Evolutionary conservation across 2,329 filamentous ascomycete species (phyloP).

Genomic region (Pyrenochaeta sp.): DNA sequence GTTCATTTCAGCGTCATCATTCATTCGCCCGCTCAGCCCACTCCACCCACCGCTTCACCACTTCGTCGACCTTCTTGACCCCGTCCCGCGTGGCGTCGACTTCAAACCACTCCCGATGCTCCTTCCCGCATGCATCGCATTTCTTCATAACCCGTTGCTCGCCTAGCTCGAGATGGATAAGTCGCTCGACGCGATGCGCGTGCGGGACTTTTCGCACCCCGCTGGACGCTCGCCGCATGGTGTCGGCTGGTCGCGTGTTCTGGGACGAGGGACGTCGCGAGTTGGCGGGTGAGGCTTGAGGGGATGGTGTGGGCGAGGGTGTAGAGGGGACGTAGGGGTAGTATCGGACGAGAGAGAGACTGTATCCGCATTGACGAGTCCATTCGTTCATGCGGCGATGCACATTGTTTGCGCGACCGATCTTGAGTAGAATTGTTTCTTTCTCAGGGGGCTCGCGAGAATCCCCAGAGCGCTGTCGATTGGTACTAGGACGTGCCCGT

Average conservation of each 20-base stretch:
- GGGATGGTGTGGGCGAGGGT: slow-evolving; percentile 32
- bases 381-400: slow-evolving; percentile 91
- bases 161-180: slow-evolving; percentile 89
- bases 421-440: slow-evolving; percentile 72
- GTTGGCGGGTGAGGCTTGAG: slow-evolving; percentile 35
- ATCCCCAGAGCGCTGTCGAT: slow-evolving; percentile 9
- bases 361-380: slow-evolving; percentile 90
- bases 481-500: slow-evolving; percentile 10
- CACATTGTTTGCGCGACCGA: slow-evolving; percentile 78
- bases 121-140: slow-evolving; percentile 80
- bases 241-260: slow-evolving; percentile 19
- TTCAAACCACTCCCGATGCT: slow-evolving; percentile 96
- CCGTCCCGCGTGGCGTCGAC: slow-evolving; percentile 76
- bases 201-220: slow-evolving; percentile 76
- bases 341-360: slow-evolving; percentile 85
- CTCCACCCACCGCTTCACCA: slow-evolving; percentile 82
- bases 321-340: slow-evolving; percentile 75
- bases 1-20: slow-evolving; percentile 2
- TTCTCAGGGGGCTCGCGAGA: slow-evolving; percentile 32
- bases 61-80: slow-evolving; percentile 72
- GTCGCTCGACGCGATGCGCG: slow-evolving; percentile 83
- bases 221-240: slow-evolving; percentile 19
- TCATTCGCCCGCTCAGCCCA: slow-evolving; percentile 70
- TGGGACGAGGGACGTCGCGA: slow-evolving; percentile 32
- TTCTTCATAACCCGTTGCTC: slow-evolving; percentile 65